Conservation (phyloP, 2,329 filamentous ascomycete species). For the Orbilia oligospora region DNA sequence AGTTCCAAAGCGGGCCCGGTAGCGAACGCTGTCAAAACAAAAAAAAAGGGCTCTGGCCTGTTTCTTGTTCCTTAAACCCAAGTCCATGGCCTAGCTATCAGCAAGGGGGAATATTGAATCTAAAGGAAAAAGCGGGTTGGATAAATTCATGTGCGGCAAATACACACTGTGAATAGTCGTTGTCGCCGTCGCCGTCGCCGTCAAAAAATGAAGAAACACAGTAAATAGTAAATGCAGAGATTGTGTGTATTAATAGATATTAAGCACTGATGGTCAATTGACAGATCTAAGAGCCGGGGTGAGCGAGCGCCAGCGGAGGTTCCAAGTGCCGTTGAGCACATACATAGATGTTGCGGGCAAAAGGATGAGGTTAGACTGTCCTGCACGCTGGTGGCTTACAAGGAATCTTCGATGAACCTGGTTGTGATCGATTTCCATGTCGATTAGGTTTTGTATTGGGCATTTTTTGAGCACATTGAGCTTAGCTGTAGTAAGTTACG, state of each 20-base stretch:
- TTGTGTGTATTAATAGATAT: slow-evolving; percentile 7
- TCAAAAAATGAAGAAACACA: not conserved
- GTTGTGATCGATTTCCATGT: slow-evolving; percentile 7
- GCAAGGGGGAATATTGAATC: not conserved
- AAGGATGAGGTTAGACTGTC: slow-evolving; percentile 13
- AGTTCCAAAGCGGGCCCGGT: not conserved
- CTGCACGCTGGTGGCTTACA: slow-evolving; percentile 9
- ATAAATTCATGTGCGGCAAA: slow-evolving; percentile 57
- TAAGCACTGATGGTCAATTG: not conserved
- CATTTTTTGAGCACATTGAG: not conserved
- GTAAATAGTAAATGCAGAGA: not conserved
- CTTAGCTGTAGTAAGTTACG: not conserved
- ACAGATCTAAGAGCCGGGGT: slow-evolving; percentile 9
- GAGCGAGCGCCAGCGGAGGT: slow-evolving; percentile 19
- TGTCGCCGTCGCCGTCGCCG: not conserved
- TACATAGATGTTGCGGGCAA: not conserved
- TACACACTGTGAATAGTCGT: slow-evolving; percentile 4
- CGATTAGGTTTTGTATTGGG: slow-evolving; percentile 9
- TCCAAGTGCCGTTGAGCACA: slow-evolving; percentile 12
- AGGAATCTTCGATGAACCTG: slow-evolving; percentile 8
- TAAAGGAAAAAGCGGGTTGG: slow-evolving; percentile 46
- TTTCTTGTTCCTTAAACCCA: slow-evolving; percentile 27
- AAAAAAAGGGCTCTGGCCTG: not conserved
- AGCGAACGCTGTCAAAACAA: slow-evolving; percentile 13
- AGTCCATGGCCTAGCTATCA: slow-evolving; percentile 20